Percentiles rank a stretch among this genome's conserved stretches.
Conservation (phyloP, 805 yeast genomes). For the Metschnikowia borealis region DNA sequence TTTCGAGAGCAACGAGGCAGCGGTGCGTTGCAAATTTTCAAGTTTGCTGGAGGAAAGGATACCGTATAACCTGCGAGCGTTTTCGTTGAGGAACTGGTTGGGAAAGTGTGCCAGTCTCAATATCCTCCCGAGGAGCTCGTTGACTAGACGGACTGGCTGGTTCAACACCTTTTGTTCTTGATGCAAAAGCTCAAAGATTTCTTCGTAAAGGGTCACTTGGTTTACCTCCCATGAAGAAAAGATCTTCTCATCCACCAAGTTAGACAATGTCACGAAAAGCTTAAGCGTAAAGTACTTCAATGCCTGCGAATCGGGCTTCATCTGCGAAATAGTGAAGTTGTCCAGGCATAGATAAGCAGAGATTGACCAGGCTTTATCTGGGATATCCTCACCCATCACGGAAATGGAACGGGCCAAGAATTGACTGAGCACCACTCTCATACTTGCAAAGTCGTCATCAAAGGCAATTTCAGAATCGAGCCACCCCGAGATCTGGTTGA, state of each 20-base stretch:
- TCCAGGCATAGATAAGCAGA: slow-evolving; percentile 40
- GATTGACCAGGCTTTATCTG: slow-evolving; percentile 36
- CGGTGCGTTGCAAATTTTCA: slow-evolving; percentile 39
- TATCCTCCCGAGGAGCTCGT: slow-evolving; percentile 27
- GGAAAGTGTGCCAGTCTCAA: slow-evolving; percentile 26
- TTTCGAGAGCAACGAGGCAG: slow-evolving; percentile 34
- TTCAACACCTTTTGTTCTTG: slow-evolving; percentile 19
- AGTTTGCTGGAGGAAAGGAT: slow-evolving; percentile 23
- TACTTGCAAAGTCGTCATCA: slow-evolving; percentile 47
- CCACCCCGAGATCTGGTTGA: slow-evolving; percentile 54
- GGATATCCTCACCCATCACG: slow-evolving; percentile 11
- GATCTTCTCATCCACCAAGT: slow-evolving; percentile 2
- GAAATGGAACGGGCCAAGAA: slow-evolving; percentile 33
- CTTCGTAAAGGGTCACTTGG: slow-evolving; percentile 34
- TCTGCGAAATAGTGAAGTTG: slow-evolving; percentile 39
- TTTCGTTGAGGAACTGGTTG: slow-evolving; percentile 23
- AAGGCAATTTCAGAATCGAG: slow-evolving; percentile 58
- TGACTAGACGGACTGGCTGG: slow-evolving; percentile 21
- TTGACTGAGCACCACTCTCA: slow-evolving; percentile 50
- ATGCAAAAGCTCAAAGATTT: slow-evolving; percentile 41
- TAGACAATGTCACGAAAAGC: slow-evolving; percentile 30
- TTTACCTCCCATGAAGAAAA: slow-evolving; percentile 28
- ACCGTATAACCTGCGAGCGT: slow-evolving; percentile 33
- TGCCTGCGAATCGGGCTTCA: slow-evolving; percentile 38
- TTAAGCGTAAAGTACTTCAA: slow-evolving; percentile 47